Base-by-base conservation (phyloP, 179 eudicot genomes). In the Heliamphora pulchella region DNA sequence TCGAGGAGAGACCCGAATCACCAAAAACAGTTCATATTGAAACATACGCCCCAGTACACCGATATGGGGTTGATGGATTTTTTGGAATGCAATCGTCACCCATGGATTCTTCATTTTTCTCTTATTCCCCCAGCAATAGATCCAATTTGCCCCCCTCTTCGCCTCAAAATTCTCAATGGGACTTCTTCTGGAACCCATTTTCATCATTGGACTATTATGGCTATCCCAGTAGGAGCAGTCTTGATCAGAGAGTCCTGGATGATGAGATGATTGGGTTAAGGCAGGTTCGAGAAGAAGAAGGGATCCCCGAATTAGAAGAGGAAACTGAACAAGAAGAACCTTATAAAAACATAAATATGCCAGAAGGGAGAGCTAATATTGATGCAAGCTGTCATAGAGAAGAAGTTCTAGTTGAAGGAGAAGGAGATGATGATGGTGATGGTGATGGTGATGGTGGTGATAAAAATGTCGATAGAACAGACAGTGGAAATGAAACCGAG, bases 121-220 rank as follows among this genome's bases (percentile, higher is more conserved):
- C 82, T 46, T 83, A 79, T 67, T 55, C 78, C 67, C 88, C 93
- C 2, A 81, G 83, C 81, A 82, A 87, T 78, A 86, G 97, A 81
- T 92, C 88, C 0, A 86, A 71, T 79, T 78, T 85, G 50, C 95
- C 94, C 63, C 96, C 97, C 20, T 89, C 91, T 75, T 90, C 98
- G 0, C 97, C 98, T 57, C 95, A 85, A 74, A 86, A 88, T 62
- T 90, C 97, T 9, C 97, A 89, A 74, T 95, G 98, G 98, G 98
- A 95, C 83, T 95, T 89, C 88, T 93, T 95, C 74, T 95, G 98
- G 98, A 95, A 95, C 74, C 98, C 98, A 3, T 95, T 95, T 80
- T 92, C 98, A 4, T 95, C 98, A 5, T 81, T 93, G 81, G 98
- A 92, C 79, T 87, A 90, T 73, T 95, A 92, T 79, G 98, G 97